Evolutionary conservation across 1,139 yeast species (phyloP).

Genomic region (Pneumocystis wakefieldiae): DNA sequence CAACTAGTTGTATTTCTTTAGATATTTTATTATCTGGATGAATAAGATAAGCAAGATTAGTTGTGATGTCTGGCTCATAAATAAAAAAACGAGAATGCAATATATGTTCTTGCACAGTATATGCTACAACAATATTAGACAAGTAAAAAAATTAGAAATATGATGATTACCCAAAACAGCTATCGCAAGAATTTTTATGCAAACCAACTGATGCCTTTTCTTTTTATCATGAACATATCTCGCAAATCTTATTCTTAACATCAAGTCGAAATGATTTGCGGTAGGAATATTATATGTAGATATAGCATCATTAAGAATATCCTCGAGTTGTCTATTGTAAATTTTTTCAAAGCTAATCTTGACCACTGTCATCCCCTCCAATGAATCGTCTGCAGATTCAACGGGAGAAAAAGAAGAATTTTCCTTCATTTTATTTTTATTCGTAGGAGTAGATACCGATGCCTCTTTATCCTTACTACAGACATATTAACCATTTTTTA

Average conservation of each 20-base stretch:
- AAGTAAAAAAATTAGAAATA: not conserved
- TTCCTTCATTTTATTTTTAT: not conserved
- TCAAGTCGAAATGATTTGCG: conserved; percentile 6
- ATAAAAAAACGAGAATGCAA: conserved; percentile 44
- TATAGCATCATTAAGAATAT: conserved; percentile 1
- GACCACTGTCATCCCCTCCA: conserved; percentile 7
- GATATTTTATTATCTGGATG: conserved; percentile 43
- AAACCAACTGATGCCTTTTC: conserved; percentile 43
- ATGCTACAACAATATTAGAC: conserved; percentile 7
- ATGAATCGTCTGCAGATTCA: not conserved
- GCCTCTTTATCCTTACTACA: not conserved
- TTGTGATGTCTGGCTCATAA: conserved; percentile 59
- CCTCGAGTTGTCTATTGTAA: conserved; percentile 3
- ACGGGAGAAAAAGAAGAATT: not conserved
- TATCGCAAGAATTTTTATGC: conserved; percentile 48
- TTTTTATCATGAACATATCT: conserved; percentile 24
- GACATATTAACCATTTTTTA: not conserved
- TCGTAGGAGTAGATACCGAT: not conserved
- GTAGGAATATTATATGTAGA: conserved; percentile 4
- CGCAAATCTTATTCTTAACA: conserved; percentile 7
- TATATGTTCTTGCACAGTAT: conserved; percentile 12
- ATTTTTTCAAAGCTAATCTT: conserved; percentile 5
- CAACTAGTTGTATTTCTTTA: conserved; percentile 39
- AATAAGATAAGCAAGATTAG: conserved; percentile 54
- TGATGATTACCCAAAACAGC: conserved; percentile 35